A percentile compares a stretch with the other conserved stretches of the same genome.
These are phyloP conservation scores for Blastocystis sp. DNA, from an alignment of 352 stramenopile genomes.

Conservation along the genomic window DNA sequence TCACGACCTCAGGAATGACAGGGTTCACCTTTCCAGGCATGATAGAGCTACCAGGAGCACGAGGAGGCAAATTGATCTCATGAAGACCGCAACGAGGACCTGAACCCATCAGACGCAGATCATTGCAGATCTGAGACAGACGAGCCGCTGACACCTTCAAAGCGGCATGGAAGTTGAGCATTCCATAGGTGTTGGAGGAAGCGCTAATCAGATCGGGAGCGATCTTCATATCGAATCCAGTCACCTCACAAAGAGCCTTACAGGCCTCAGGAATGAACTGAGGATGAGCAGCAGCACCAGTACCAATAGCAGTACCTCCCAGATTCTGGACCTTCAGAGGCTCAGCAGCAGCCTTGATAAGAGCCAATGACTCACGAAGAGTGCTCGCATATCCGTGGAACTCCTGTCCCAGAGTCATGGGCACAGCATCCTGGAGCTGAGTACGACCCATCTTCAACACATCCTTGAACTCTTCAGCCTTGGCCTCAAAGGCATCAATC, in stretches of 20 bases:
- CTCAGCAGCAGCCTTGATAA: constrained; percentile 68
- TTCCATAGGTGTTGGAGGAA: constrained; percentile 30
- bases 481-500: not conserved
- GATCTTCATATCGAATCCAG: constrained; percentile 40
- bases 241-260: constrained; percentile 47
- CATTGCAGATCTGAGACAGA: no score
- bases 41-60: no score
- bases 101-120: no score
- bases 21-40: no score
- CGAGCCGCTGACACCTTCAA: not conserved
- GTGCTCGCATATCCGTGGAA: constrained; percentile 64
- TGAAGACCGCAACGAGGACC: no score
- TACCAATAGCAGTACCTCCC: constrained; percentile 71
- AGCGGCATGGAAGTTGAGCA: constrained; percentile 39
- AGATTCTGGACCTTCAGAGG: constrained; percentile 69
- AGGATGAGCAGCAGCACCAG: constrained; percentile 64
- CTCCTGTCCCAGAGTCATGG: no score
- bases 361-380: constrained; percentile 69
- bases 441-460: constrained; percentile 71
- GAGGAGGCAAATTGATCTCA: no score
- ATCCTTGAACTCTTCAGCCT: constrained; percentile 64
- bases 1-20: no score
- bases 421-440: constrained; percentile 70
- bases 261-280: not conserved
- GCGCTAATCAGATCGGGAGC: constrained; percentile 34